Percentiles rank a stretch among this genome's conserved stretches.
phyloP scores from a whole-genome alignment of 257 asterid genomes.

The Agastache rugosa region DNA sequence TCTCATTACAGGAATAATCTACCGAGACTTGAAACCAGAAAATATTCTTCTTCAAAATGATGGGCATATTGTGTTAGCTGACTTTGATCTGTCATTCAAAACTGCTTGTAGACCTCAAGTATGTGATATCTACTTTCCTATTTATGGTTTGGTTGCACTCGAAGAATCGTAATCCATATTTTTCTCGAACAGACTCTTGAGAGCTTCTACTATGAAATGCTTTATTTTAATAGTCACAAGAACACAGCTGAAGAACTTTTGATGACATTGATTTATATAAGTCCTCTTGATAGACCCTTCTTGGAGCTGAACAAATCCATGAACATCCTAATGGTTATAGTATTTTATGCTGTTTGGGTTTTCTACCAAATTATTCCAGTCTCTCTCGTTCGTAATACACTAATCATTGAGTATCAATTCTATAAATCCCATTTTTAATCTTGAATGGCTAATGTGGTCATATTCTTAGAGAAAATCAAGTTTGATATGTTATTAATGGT shows the following conservation, averaged over 20 bases:
- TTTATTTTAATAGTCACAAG: conserved; percentile 6
- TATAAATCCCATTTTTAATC: not conserved
- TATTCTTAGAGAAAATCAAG: conserved; percentile 3
- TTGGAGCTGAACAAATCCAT: not conserved
- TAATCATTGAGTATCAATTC: not conserved
- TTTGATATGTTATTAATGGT: conserved; percentile 22
- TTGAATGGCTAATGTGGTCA: conserved; percentile 4
- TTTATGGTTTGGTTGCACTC: conserved; percentile 19
- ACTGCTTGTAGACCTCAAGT: conserved; percentile 91
- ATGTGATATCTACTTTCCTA: conserved; percentile 36
- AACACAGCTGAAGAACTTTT: conserved; percentile 16
- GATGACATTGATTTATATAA: not conserved
- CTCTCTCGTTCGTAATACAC: not conserved
- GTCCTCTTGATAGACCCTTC: not conserved
- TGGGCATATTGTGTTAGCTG: conserved; percentile 84
- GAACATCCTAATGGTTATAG: not conserved
- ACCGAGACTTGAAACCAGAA: conserved; percentile 96
- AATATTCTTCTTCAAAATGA: conserved; percentile 85
- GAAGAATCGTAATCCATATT: not conserved
- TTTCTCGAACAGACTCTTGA: not conserved
- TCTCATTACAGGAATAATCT: conserved; percentile 76
- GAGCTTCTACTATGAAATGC: not conserved
- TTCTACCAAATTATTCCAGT: not conserved
- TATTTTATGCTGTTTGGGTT: no score
- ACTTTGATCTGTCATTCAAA: conserved; percentile 88